Evolutionary conservation across 495 filamentous ascomycete genomes (phyloP), one percentile per base, ranked within the genome.

Genomic region (Delitschia confertaspora): DNA sequence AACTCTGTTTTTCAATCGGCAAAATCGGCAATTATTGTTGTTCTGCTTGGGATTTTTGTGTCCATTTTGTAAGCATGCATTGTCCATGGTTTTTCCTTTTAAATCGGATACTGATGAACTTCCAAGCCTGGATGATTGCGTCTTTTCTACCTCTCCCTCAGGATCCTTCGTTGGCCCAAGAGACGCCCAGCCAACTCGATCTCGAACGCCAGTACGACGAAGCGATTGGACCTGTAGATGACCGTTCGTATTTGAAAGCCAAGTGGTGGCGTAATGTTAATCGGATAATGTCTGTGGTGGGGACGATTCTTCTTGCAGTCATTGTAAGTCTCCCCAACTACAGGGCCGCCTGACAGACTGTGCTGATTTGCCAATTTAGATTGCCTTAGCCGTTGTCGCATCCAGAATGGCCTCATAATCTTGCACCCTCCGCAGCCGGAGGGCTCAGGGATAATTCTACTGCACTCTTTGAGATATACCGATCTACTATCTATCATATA

Each of bases 231-330:
- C 50, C 51, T 30, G 42, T 54, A 0, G 63, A 63, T 25, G 58
- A 58, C 47, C 52, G 45, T 38, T 23, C 74, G 36, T 85, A 84
- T 58, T 72, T 84, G 54, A 95, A 86, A 58, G 86, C 86, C 9
- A 72, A 75, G 26, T 95, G 89, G 88, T 96, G 91, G 91, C 74
- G 91, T 45, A 83, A 76, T 45, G 69, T 95, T 33, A 98, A 98
- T 62, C 79, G 87, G 30, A 73, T 79, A 56, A 88, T 98, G 85
- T 78, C 79, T 38, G 63, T 83, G 29, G 55, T 93, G 34, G 91
- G 91, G 11, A 58, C 91, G 10, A 65, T 83, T 42, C 75, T 98
- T 23, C 74, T 95, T 42, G 76, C 75, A 40, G 77, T 80, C 19
- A 71, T 94, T 44, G 74, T 89, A 58, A 69, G 79, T 72, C 42